phyloP scores from a whole-genome alignment of 78 protist genomes.

The Polysphondylium violaceum region DNA sequence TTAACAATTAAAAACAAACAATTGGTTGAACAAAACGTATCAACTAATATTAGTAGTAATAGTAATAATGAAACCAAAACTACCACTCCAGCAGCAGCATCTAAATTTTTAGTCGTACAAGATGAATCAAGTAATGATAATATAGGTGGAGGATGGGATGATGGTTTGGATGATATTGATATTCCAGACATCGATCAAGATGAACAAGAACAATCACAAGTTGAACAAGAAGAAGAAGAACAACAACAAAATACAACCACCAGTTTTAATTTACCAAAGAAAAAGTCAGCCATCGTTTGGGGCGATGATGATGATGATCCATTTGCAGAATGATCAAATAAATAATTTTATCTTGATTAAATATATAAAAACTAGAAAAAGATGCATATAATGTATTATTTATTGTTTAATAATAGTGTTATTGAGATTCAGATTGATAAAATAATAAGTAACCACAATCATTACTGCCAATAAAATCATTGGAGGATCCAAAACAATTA shows the following conservation, averaged over 20 bases:
- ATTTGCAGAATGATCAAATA: too few species aligned
- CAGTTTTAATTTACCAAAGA: slow-evolving; percentile 5
- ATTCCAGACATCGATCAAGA: not conserved
- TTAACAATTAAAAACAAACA: slow-evolving; percentile 22
- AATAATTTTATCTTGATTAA: too few species aligned
- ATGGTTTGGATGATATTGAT: not conserved
- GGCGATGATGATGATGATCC: slow-evolving; percentile 73
- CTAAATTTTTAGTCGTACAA: not conserved
- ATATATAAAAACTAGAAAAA: not conserved
- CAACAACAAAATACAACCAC: not conserved
- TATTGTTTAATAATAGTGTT: not conserved
- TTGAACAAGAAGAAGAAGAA: not conserved
- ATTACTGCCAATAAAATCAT: slow-evolving; percentile 39
- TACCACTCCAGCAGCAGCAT: not conserved
- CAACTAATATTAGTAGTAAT: not conserved
- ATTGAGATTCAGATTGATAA: slow-evolving; percentile 34
- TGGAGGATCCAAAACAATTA: slow-evolving; percentile 52
- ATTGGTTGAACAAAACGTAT: not conserved
- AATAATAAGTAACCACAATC: slow-evolving; percentile 78
- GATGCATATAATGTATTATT: slow-evolving; percentile 2
- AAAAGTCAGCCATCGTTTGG: slow-evolving; percentile 65
- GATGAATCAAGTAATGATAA: not conserved
- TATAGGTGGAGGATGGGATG: not conserved
- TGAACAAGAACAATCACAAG: not conserved
- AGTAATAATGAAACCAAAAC: not conserved